A percentile compares a stretch with the other conserved stretches of the same genome.
Conservation (phyloP, 176 grass and related monocot species). For the Juncus inflexus region DNA sequence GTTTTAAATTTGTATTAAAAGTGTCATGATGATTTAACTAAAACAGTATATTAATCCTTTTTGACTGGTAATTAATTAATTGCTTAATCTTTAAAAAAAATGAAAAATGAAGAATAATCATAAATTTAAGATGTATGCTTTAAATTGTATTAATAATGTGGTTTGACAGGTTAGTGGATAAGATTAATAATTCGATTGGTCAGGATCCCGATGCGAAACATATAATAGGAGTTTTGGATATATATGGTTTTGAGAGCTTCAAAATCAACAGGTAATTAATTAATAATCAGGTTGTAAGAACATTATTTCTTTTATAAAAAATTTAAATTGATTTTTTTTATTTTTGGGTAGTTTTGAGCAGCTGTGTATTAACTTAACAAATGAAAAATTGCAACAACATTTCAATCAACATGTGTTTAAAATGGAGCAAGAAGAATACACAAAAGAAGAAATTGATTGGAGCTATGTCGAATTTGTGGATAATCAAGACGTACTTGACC, state of each 20-base stretch:
- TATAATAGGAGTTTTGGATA: constrained; percentile 97
- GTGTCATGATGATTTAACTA: constrained; percentile 67
- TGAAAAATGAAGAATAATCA: neutral
- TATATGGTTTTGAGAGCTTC: constrained; percentile 97
- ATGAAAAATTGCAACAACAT: constrained; percentile 95
- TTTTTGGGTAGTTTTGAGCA: constrained; percentile 75
- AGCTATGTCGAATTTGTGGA: constrained; percentile 99
- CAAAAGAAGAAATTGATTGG: constrained; percentile 89
- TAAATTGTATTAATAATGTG: too few species aligned
- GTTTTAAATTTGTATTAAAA: constrained; percentile 1
- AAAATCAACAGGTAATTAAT: constrained; percentile 76
- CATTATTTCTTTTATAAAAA: constrained; percentile 8
- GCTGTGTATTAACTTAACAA: constrained; percentile 89
- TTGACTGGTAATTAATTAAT: constrained; percentile 75
- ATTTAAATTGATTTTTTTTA: constrained; percentile 11
- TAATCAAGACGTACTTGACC: constrained; percentile 91
- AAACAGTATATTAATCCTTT: constrained; percentile 82
- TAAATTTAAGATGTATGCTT: too few species aligned
- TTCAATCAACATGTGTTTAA: constrained; percentile 99
- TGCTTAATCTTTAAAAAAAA: neutral
- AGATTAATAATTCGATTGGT: constrained; percentile 92
- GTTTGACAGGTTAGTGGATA: constrained; percentile 81
- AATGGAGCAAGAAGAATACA: constrained; percentile 99
- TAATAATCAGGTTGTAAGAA: neutral
- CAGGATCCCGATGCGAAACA: constrained; percentile 71